phyloP scores from a whole-genome alignment of 768 basidiomycete genomes.

The Suillus clintonianus region DNA sequence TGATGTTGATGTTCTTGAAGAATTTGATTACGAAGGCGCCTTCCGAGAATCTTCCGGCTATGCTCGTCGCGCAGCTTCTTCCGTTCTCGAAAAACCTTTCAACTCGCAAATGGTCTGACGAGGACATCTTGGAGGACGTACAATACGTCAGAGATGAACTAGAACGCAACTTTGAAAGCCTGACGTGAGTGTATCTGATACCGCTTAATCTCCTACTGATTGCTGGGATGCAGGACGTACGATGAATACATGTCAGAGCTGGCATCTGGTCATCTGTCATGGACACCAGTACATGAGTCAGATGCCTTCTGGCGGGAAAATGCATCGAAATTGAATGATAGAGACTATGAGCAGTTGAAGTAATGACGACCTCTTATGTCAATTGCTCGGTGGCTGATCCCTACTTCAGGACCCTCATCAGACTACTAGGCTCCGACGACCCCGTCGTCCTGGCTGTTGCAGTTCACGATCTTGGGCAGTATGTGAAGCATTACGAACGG shows the following conservation, averaged over 20 bases:
- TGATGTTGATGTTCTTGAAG: conserved; percentile 38
- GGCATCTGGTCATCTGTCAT: conserved; percentile 85
- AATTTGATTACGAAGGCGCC: conserved; percentile 93
- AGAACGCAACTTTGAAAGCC: conserved; percentile 79
- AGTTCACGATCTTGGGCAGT: conserved; percentile 91
- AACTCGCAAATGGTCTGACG: conserved; percentile 89
- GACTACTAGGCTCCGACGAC: conserved; percentile 67
- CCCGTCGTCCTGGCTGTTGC: conserved; percentile 87
- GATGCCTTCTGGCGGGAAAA: conserved; percentile 99
- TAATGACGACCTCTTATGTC: conserved; percentile 31
- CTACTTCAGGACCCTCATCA: conserved; percentile 66
- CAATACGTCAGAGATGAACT: conserved; percentile 86
- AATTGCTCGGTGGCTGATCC: neutral
- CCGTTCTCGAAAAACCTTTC: conserved; percentile 86
- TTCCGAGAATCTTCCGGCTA: conserved; percentile 82
- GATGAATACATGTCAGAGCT: conserved; percentile 96
- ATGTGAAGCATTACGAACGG: conserved; percentile 86
- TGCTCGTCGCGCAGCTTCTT: conserved; percentile 86
- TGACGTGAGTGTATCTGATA: conserved; percentile 64
- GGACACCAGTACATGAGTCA: conserved; percentile 95
- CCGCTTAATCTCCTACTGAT: neutral
- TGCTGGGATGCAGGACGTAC: conserved; percentile 67
- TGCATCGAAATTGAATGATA: conserved; percentile 81
- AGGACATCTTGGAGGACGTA: conserved; percentile 92
- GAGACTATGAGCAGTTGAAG: conserved; percentile 84